Base-by-base conservation (phyloP, 768 basidiomycete species). In the Xanthoconium stramineum region DNA sequence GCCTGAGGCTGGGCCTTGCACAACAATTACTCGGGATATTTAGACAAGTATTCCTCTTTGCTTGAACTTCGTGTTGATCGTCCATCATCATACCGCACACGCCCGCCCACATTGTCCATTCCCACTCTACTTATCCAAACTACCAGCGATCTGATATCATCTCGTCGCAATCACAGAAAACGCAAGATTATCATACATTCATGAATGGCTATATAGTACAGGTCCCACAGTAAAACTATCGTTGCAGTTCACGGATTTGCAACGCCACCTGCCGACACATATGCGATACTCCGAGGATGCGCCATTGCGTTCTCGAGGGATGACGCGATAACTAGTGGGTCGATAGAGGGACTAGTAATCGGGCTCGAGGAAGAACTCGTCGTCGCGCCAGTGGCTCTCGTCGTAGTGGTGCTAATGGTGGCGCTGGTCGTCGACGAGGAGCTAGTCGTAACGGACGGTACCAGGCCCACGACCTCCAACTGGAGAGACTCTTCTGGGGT, bases 291-390 rank as follows among this genome's bases (percentile, higher is more conserved):
- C 38, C 32, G 37, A 11, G 37, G 49, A 17, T 48, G 43, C 4
- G 28, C 12, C 56, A 38, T 50, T 5, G 37, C 33, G 6, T 61
- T 54, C 24, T 50, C 68, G 29, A 69, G 30, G 20, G 47, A 56
- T 10, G 69, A 65, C 10, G 68, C 68, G 15, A 65, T 53, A 8
- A 49, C 65, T 19, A 32, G 28, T 17, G 68, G 51, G 30, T 69
- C 32, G 28, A 55, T 55, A 36, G 53, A 40, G 12, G 43, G 10
- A n/a, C 53, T 49, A 1, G 4, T 20, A 1, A 5, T 20, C 35
- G 66, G 47, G 15, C 50, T 42, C n/a, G 19, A 12, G 24, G 59
- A 49, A 46, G 66, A 15, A 1, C 55, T 37, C 0, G 53, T 19
- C 1, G 45, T 50, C 8, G 63, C 45, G 0, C 24, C 24, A 24